A percentile compares a stretch with the other conserved stretches of the same genome.
phyloP scores from a whole-genome alignment of 768 basidiomycete species.

The Termitomyces sp. region DNA sequence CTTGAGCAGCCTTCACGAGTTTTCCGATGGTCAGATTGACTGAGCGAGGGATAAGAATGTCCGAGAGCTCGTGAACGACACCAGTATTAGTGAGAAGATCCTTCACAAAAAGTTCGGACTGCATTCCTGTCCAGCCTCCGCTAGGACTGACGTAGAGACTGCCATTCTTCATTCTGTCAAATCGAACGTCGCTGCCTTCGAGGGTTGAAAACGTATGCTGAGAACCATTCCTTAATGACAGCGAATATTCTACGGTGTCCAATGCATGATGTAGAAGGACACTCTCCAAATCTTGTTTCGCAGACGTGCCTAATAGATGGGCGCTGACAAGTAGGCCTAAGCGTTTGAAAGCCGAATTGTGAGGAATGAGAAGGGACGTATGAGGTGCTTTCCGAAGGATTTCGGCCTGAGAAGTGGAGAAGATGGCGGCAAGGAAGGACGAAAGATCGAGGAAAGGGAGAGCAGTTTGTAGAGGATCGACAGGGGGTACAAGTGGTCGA shows the following conservation, averaged over 20 bases:
- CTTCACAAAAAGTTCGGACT: constrained; percentile 46
- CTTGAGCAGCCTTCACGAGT: constrained; percentile 83
- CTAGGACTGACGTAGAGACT: constrained; percentile 56
- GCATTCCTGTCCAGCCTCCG: constrained; percentile 76
- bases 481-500: constrained; percentile 75
- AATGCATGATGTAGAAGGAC: constrained; percentile 89
- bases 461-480: constrained; percentile 74
- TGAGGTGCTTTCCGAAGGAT: constrained; percentile 56
- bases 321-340: constrained; percentile 81
- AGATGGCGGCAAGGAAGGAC: constrained; percentile 84
- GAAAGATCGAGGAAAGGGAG: constrained; percentile 83
- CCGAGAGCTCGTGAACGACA: constrained; percentile 83
- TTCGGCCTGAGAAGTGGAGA: constrained; percentile 80
- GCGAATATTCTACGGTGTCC: constrained; percentile 67
- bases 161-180: constrained; percentile 51
- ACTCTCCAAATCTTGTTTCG: constrained; percentile 73
- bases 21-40: constrained; percentile 87
- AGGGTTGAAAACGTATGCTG: constrained; percentile 73
- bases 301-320: constrained; percentile 75
- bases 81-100: constrained; percentile 85
- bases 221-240: constrained; percentile 54
- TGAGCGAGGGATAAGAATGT: constrained; percentile 80
- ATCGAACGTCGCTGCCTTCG: constrained; percentile 76
- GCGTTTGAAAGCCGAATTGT: constrained; percentile 82
- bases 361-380: constrained; percentile 82